These are phyloP conservation scores for Papiliotrema nemorosa DNA, from an alignment of 1,284 basidiomycete species.

Conservation along the genomic window DNA sequence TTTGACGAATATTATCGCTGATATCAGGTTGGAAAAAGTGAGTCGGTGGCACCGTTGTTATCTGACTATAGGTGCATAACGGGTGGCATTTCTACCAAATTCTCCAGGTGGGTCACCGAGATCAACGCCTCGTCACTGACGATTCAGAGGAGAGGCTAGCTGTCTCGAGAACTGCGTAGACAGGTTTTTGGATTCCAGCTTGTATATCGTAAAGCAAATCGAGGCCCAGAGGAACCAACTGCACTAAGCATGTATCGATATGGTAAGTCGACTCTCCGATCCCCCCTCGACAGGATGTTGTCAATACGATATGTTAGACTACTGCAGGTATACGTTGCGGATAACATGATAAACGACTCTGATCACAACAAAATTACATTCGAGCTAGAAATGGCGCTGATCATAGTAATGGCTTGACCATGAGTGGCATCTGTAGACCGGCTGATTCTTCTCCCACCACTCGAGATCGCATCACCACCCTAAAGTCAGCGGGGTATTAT, in stretches of 20 bases:
- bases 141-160: conserved; percentile 60
- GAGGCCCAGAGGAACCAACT: conserved; percentile 53
- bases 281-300: conserved; percentile 2
- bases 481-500: conserved; percentile 8
- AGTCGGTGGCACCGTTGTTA: conserved; percentile 26
- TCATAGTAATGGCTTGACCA: conserved; percentile 25
- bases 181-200: conserved; percentile 87
- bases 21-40: conserved; percentile 74
- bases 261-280: neutral
- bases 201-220: conserved; percentile 79
- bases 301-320: conserved; percentile 4
- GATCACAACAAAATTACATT: neutral
- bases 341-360: neutral
- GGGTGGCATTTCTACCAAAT: conserved; percentile 73
- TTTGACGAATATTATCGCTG: neutral
- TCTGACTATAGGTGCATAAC: conserved; percentile 70
- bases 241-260: conserved; percentile 6
- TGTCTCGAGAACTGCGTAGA: conserved; percentile 92
- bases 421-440: conserved; percentile 46
- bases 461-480: conserved; percentile 47
- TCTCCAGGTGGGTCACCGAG: conserved; percentile 58
- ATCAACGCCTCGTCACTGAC: neutral
- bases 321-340: conserved; percentile 2
- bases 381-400: neutral
- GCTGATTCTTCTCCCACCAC: conserved; percentile 39